Evolutionary conservation across 306 rosid genomes (phyloP).

Genomic region (Quercus mongolica): DNA sequence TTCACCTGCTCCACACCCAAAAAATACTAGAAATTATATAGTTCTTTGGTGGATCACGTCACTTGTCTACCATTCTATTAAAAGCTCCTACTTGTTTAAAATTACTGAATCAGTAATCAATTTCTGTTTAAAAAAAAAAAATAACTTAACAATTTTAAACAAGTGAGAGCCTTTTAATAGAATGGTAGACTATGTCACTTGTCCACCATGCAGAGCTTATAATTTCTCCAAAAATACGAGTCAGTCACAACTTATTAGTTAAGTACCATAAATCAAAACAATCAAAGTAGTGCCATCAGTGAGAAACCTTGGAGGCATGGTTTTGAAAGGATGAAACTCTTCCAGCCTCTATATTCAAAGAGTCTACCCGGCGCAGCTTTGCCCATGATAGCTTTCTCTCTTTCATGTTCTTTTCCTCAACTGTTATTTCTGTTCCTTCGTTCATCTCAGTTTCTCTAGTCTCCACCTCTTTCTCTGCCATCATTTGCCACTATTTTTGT

Average conservation of each 20-base stretch:
- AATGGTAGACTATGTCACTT: no score
- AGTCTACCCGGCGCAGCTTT: conserved; percentile 65
- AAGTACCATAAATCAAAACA: background rate
- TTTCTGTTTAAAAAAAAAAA: no score
- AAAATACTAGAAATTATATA: no score
- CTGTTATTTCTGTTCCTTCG: background rate
- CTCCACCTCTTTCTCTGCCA: background rate
- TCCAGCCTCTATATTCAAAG: conserved; percentile 84
- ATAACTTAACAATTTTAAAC: no score
- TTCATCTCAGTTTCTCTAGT: background rate
- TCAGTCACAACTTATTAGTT: no score
- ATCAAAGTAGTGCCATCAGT: background rate
- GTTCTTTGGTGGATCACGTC: no score
- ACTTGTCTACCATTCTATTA: no score
- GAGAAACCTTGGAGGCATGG: conserved; percentile 33
- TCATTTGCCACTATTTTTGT: background rate
- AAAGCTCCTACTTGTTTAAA: no score
- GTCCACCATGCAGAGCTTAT: no score
- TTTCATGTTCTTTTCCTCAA: background rate
- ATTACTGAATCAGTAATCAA: no score
- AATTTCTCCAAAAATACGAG: no score
- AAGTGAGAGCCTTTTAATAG: no score
- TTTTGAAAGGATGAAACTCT: conserved; percentile 32
- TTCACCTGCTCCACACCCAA: conserved; percentile 13
- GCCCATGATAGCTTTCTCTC: conserved; percentile 62